Evolutionary conservation across 805 yeast species (phyloP), one percentile per base, ranked within the genome.

Genomic region (Clavispora fructus): DNA sequence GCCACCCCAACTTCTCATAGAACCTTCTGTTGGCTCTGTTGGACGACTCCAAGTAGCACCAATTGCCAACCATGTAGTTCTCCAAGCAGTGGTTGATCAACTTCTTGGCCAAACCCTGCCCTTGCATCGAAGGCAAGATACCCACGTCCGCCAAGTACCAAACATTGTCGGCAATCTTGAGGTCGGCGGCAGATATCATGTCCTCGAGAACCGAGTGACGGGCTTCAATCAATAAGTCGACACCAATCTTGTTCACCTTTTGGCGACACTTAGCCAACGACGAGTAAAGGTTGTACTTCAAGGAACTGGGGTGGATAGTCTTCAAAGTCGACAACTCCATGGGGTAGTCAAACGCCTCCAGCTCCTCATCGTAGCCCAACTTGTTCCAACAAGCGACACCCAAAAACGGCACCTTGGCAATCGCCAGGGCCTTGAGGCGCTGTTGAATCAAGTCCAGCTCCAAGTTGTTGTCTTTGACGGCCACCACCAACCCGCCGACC

Each of bases 61-160:
- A 67, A 45, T 48, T 48, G 41, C 59, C 58, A 41, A 64, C 68
- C 49, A 76, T 65, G 57, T 64, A 77, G 49, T 74, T 67, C 37
- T 75, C 73, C 45, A 78, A 67, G 43, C 76, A 78, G 58, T 68
- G 71, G 50, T 78, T 75, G 42, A 80, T 64, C 49, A 80, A 64
- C 48, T 70, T 63, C 57, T 78, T 69, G 31, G 82, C 82, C 53
- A 78, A 68, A 19, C 84, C 83, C 55, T 76, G 77, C 44, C 85
- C 85, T 57, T 81, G 67, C 64, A 80, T 80, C 35, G 71, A 60
- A 7, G 83, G 82, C 39, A 77, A 65, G 23, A 81, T 78, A 37
- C 84, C 84, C 44, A 80, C 68, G 58, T 80, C 84, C 40, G 76
- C 70, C 50, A 80, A 66, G 58, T 80, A 80, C 84, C 85, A 80